phyloP scores from a whole-genome alignment of 164 flowering plant species.

The Nymphaea thermarum region DNA sequence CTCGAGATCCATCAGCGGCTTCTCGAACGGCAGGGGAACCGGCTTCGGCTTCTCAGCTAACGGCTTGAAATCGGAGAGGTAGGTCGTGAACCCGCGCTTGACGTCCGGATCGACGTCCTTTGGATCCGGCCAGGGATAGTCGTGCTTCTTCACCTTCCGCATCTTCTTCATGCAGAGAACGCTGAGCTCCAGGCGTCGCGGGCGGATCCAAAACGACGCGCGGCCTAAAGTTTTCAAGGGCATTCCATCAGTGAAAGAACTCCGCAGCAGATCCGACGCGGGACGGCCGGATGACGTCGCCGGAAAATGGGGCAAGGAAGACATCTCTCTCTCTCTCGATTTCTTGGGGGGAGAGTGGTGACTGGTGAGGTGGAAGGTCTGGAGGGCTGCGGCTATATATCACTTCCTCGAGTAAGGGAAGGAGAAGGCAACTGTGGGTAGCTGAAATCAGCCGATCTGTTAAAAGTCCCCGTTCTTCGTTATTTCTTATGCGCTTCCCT shows the following conservation, averaged over 20 bases:
- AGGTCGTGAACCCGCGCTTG: constrained; percentile 11
- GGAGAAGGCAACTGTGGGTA: no score
- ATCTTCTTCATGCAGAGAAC: constrained; percentile 7
- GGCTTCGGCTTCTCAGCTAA: constrained; percentile 23
- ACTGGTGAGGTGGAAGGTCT: no score
- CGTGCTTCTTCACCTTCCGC: constrained; percentile 15
- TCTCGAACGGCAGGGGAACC: constrained; percentile 25
- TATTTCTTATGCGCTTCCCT: no score
- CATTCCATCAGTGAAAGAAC: constrained; percentile 9
- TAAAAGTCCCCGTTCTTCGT: no score
- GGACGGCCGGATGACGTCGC: constrained; percentile 1
- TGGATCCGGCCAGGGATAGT: constrained; percentile 17
- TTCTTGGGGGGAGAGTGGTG: not conserved
- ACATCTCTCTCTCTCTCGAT: not conserved
- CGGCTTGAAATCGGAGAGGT: constrained; percentile 21
- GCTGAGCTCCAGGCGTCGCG: constrained; percentile 1
- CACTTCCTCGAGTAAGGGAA: no score
- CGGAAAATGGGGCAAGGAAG: not conserved
- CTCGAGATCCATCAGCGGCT: constrained; percentile 22
- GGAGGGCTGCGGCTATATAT: no score
- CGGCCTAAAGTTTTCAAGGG: constrained; percentile 1
- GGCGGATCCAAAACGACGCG: not conserved
- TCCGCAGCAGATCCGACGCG: constrained; percentile 8
- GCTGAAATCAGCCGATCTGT: no score
- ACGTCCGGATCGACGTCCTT: constrained; percentile 12